phyloP scores from a whole-genome alignment of 1,284 basidiomycete species.

The Rhodotorula sp. region DNA sequence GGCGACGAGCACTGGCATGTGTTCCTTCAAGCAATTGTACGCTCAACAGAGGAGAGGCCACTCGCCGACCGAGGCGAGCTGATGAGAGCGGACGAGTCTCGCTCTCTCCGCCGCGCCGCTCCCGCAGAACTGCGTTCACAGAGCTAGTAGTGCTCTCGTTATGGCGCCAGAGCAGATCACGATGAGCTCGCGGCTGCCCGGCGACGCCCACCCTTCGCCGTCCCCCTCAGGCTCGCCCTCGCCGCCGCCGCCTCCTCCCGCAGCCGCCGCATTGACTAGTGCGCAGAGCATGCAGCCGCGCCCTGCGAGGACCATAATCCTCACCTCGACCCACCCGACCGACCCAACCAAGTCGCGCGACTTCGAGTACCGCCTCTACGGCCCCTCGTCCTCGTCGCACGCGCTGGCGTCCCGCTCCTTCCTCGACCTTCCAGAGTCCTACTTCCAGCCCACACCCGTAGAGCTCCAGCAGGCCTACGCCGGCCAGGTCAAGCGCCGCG shows the following conservation, averaged over 20 bases:
- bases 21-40: too few species aligned
- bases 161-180: background rate
- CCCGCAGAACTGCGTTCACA: too few species aligned
- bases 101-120: too few species aligned
- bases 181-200: background rate
- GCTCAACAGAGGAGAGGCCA: too few species aligned
- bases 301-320: conserved; percentile 5
- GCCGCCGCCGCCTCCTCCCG: background rate
- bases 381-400: background rate
- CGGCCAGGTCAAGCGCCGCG: conserved; percentile 62
- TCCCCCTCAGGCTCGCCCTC: background rate
- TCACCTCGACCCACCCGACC: conserved; percentile 18
- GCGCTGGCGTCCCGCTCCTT: background rate
- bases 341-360: conserved; percentile 17
- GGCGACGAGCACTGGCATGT: conserved; percentile 8
- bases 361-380: conserved; percentile 31
- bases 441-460: conserved; percentile 70
- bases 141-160: background rate
- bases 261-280: background rate
- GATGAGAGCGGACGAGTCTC: too few species aligned
- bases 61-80: background rate
- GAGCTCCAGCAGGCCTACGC: conserved; percentile 72
- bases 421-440: conserved; percentile 64
- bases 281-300: background rate
- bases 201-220: background rate